phyloP scores from a whole-genome alignment of 257 asterid species.

The Knoxia roxburghii region DNA sequence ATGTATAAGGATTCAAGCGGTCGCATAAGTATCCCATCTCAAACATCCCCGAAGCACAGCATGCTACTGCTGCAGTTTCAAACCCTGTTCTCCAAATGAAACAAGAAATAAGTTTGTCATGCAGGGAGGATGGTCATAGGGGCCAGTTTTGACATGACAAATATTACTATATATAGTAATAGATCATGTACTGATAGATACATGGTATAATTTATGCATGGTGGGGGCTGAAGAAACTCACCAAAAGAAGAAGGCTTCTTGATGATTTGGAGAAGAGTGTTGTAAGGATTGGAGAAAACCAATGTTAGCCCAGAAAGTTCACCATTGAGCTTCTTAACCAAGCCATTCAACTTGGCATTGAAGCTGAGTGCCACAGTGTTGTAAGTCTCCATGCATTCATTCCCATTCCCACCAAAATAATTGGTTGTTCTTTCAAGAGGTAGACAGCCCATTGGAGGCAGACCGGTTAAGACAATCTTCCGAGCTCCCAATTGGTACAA shows the following conservation, averaged over 20 bases:
- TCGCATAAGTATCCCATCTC: slow-evolving; percentile 86
- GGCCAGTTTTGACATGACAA: too few species aligned
- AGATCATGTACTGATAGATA: too few species aligned
- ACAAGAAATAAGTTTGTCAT: too few species aligned
- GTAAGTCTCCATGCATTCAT: slow-evolving; percentile 55
- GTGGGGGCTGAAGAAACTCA: too few species aligned
- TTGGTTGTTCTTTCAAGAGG: slow-evolving; percentile 77
- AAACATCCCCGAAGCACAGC: slow-evolving; percentile 82
- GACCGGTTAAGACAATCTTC: slow-evolving; percentile 57
- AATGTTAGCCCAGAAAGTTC: slow-evolving; percentile 53
- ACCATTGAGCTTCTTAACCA: slow-evolving; percentile 41
- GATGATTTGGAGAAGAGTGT: slow-evolving; percentile 40
- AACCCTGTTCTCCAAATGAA: slow-evolving; percentile 39
- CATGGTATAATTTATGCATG: too few species aligned
- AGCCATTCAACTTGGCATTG: slow-evolving; percentile 38
- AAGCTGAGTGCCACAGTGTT: slow-evolving; percentile 54
- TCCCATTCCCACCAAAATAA: slow-evolving; percentile 56
- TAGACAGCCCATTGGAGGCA: slow-evolving; percentile 93
- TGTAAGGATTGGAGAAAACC: slow-evolving; percentile 59
- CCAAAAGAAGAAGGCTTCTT: slow-evolving; percentile 56
- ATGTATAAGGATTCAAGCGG: slow-evolving; percentile 65
- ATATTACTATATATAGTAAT: too few species aligned
- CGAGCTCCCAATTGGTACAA: slow-evolving; percentile 63
- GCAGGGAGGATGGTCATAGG: too few species aligned
- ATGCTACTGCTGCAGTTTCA: slow-evolving; percentile 62